Evolutionary conservation across 768 basidiomycete species (phyloP), one percentile per base, ranked within the genome.

Genomic region (Tulasnella sp.): DNA sequence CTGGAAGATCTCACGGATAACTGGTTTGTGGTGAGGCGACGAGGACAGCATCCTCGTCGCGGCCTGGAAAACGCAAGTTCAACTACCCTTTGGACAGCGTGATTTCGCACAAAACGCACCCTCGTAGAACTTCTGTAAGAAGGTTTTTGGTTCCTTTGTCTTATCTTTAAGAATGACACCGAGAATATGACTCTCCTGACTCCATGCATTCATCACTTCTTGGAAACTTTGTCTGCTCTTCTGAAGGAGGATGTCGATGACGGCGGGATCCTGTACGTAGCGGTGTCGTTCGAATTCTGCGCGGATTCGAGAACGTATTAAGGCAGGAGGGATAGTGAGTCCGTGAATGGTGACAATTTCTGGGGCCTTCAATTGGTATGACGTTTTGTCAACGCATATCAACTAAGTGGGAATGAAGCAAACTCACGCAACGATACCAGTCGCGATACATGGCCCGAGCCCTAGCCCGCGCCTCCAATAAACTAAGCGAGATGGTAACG

Each of bases 201-300:
- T 92, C 92, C 92, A 97, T 64, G 78, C 79, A 67, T 97, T 97
- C 75, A 96, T 75, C 51, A 84, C 84, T 75, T 97, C 94, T 74
- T 98, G 94, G 66, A 81, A 88, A 63, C 97, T 91, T 71, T 82
- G 84, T 61, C 81, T 74, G 51, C 79, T 76, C 75, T 97, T 97
- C 66, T 84, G 76, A 37, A 96, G 66, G 63, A 97, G 74, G 42
- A 94, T 72, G 68, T 99, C 91, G 67, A 98, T 80, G 21, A 85
- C 80, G 55, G 81, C 79, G 25, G 78, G 71, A 72, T 98, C 89
- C 42, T 82, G 80, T 36, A 96, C 81, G 64, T 85, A 74, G 53
- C 83, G 78, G 74, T 94, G 86, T 61, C 76, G 75, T 69, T 98
- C 94, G 63, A 94, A 98, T 58, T 82, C 79, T 63, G 82, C 79